phyloP scores from a whole-genome alignment of 2,329 filamentous ascomycete species.

The Pseudogymnoascus verrucosus region DNA sequence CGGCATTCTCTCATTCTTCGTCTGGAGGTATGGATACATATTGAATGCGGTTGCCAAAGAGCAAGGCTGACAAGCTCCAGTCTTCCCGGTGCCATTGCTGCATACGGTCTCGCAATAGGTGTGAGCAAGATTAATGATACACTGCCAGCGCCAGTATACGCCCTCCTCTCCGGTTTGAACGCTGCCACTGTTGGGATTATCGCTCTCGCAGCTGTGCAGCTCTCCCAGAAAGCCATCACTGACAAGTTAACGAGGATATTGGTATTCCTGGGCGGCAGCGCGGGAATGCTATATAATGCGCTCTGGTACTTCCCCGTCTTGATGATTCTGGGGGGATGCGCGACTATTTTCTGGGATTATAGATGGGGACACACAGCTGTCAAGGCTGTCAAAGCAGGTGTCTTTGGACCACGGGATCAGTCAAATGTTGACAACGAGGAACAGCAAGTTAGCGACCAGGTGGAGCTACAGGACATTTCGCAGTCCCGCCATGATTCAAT shows the following conservation, averaged over 20 bases:
- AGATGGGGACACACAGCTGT: neutral
- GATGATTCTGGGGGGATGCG: constrained; percentile 47
- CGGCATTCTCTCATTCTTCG: constrained; percentile 43
- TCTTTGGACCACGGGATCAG: constrained; percentile 1
- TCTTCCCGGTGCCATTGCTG: constrained; percentile 61
- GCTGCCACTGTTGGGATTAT: constrained; percentile 65
- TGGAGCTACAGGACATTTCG: neutral
- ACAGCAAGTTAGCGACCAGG: neutral
- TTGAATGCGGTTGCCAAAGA: neutral
- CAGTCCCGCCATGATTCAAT: neutral
- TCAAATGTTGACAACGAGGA: neutral
- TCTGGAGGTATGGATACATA: neutral
- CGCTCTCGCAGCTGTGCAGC: constrained; percentile 58
- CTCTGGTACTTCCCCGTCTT: constrained; percentile 68
- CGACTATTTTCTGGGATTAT: constrained; percentile 48
- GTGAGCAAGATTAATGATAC: constrained; percentile 50
- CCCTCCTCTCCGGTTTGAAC: constrained; percentile 63
- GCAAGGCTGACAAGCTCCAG: constrained; percentile 53
- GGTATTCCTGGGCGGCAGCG: constrained; percentile 54
- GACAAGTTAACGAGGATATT: constrained; percentile 55
- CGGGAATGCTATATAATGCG: constrained; percentile 61
- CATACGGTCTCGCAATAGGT: constrained; percentile 60
- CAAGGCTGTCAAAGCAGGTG: neutral
- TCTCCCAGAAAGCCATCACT: constrained; percentile 59
- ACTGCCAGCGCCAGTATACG: constrained; percentile 57